Percentiles rank a stretch among this genome's conserved stretches.
These are phyloP conservation scores for Stephania yunnanensis DNA, from an alignment of 164 flowering plant genomes.

Conservation along the genomic window DNA sequence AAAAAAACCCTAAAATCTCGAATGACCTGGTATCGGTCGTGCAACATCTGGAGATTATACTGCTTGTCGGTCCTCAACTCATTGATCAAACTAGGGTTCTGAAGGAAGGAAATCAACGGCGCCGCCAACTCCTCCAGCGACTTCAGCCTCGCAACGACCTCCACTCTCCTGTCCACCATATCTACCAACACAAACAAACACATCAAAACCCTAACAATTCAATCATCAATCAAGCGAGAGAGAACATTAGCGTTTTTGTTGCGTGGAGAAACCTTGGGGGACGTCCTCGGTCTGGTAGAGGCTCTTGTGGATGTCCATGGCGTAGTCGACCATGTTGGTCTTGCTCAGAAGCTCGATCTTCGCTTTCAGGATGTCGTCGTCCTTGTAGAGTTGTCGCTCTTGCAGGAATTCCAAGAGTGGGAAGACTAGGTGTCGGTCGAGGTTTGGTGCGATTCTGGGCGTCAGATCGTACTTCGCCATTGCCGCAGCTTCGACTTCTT, in stretches of 20 bases:
- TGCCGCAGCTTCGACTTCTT: constrained; percentile 3
- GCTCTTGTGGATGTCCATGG: constrained; percentile 92
- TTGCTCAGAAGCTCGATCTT: constrained; percentile 83
- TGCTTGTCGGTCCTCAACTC: constrained; percentile 79
- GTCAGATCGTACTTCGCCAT: constrained; percentile 82
- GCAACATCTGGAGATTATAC: constrained; percentile 88
- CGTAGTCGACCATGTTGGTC: constrained; percentile 98
- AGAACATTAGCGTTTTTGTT: not conserved
- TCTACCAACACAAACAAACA: constrained; percentile 31
- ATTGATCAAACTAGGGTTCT: constrained; percentile 64
- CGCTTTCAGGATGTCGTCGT: constrained; percentile 70
- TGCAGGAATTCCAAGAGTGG: constrained; percentile 85
- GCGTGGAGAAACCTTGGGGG: constrained; percentile 49
- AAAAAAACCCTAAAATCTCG: not conserved
- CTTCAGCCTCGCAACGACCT: constrained; percentile 79
- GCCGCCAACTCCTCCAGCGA: constrained; percentile 80
- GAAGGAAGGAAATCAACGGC: constrained; percentile 65
- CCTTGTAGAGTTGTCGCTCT: constrained; percentile 56
- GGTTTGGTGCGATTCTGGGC: constrained; percentile 55
- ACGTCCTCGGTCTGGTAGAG: constrained; percentile 91
- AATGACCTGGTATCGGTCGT: constrained; percentile 77
- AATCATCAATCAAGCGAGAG: not conserved
- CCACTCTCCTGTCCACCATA: constrained; percentile 82
- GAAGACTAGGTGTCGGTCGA: constrained; percentile 86
- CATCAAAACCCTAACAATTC: constrained; percentile 12